These are phyloP conservation scores for Naganishia sp. DNA, from an alignment of 1,284 basidiomycete species.

Conservation along the genomic window DNA sequence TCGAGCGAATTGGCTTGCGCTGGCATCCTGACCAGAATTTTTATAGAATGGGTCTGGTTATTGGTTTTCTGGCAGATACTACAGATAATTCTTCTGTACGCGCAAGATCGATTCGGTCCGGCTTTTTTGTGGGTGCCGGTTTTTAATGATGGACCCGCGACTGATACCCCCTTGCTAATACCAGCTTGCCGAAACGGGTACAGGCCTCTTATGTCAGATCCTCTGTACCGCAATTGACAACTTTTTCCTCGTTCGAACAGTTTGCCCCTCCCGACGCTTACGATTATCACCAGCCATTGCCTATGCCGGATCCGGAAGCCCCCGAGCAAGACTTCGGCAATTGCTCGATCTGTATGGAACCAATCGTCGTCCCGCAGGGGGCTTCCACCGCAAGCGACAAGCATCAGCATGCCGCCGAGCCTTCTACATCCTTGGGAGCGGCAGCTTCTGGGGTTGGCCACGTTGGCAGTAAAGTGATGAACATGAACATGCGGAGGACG, in stretches of 20 bases:
- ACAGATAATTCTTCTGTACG: slow-evolving; percentile 67
- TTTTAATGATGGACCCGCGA: neutral
- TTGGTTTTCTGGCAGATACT: slow-evolving; percentile 65
- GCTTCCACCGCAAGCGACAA: slow-evolving; percentile 45
- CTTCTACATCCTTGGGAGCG: slow-evolving; percentile 52
- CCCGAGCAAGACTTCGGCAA: slow-evolving; percentile 73
- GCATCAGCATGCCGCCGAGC: slow-evolving; percentile 44
- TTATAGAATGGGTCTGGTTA: slow-evolving; percentile 66
- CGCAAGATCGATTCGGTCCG: slow-evolving; percentile 76
- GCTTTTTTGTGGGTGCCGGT: slow-evolving; percentile 66
- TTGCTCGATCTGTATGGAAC: slow-evolving; percentile 88
- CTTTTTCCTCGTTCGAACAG: slow-evolving; percentile 51
- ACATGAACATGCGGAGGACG: slow-evolving; percentile 59
- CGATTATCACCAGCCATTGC: slow-evolving; percentile 79
- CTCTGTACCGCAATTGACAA: slow-evolving; percentile 5
- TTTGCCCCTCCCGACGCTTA: slow-evolving; percentile 66
- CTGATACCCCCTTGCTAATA: neutral
- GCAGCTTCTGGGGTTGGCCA: slow-evolving; percentile 57
- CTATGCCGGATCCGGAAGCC: slow-evolving; percentile 68
- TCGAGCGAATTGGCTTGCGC: neutral
- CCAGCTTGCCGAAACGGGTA: slow-evolving; percentile 44
- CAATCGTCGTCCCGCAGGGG: slow-evolving; percentile 63
- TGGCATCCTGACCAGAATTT: neutral
- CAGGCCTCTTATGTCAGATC: slow-evolving; percentile 22
- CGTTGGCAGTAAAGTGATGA: slow-evolving; percentile 44